Percentiles rank a stretch among this genome's conserved stretches.
Evolutionary conservation across 441 rosid genomes (phyloP).

Genomic region (Erodium moschatum): DNA sequence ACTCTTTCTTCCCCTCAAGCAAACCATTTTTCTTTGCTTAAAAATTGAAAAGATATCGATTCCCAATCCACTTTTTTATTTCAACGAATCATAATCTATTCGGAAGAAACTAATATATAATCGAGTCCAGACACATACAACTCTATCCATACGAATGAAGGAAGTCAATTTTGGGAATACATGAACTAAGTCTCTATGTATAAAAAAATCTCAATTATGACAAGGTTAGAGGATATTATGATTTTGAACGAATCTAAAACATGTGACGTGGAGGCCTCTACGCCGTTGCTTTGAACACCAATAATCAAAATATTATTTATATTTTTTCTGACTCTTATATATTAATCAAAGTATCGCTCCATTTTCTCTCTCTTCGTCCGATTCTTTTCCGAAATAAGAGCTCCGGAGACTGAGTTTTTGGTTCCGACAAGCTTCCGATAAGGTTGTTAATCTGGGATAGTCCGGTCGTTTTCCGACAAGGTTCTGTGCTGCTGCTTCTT

Average conservation of each 20-base stretch:
- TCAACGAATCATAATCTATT: too few relatives aligned
- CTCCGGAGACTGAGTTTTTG: neutral
- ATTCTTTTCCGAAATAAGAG: neutral
- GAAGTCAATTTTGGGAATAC: too few relatives aligned
- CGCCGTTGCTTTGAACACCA: neutral
- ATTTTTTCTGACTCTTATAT: neutral
- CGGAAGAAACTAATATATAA: too few relatives aligned
- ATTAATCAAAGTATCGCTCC: neutral
- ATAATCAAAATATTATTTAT: neutral
- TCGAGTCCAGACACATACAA: too few relatives aligned
- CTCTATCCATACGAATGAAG: too few relatives aligned
- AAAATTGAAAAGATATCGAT: too few relatives aligned
- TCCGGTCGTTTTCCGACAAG: neutral
- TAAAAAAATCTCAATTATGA: too few relatives aligned
- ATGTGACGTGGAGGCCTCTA: neutral
- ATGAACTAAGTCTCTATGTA: too few relatives aligned
- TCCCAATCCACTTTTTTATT: too few relatives aligned
- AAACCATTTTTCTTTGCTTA: neutral
- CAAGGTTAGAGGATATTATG: too few relatives aligned
- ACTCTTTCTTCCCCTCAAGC: conserved; percentile 13
- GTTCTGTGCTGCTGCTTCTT: neutral
- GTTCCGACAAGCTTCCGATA: neutral
- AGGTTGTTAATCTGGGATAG: neutral
- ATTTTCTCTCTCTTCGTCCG: neutral
- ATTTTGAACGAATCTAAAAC: neutral